A percentile compares a stretch with the other conserved stretches of the same genome.
Evolutionary conservation across 768 basidiomycete genomes (phyloP).

Genomic region (Boletus coccyginus): DNA sequence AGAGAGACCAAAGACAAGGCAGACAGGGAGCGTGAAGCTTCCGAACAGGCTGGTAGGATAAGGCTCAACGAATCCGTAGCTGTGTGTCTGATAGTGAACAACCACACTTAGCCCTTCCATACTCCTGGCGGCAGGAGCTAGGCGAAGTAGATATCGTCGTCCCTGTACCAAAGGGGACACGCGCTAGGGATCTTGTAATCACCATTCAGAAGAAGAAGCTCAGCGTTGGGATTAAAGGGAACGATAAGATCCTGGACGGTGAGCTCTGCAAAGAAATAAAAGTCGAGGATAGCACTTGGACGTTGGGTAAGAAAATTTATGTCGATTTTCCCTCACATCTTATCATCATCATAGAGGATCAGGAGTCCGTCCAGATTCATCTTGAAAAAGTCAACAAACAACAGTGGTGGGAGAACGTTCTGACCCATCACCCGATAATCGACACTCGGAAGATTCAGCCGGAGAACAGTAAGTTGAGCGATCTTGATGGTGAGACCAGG

Average conservation of each 20-base stretch:
- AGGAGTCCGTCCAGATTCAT: constrained; percentile 66
- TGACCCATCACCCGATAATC: constrained; percentile 94
- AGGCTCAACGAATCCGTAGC: constrained; percentile 11
- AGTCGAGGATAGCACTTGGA: constrained; percentile 97
- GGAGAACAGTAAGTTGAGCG: constrained; percentile 91
- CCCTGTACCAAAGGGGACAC: constrained; percentile 84
- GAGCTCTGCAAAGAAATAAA: constrained; percentile 93
- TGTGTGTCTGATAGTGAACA: constrained; percentile 18
- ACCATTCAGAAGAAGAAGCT: constrained; percentile 80
- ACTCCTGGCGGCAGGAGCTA: constrained; percentile 88
- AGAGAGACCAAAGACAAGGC: constrained; percentile 68
- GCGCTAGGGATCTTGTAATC: constrained; percentile 71
- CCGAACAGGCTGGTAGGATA: constrained; percentile 80
- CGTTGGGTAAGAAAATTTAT: constrained; percentile 59
- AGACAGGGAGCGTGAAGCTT: constrained; percentile 64
- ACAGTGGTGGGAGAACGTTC: constrained; percentile 97
- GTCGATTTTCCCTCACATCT: constrained; percentile 1
- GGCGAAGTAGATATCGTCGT: constrained; percentile 81
- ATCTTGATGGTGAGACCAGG: constrained; percentile 95
- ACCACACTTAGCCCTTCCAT: constrained; percentile 70
- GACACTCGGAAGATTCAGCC: constrained; percentile 96
- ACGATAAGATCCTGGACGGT: constrained; percentile 84
- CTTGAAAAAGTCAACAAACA: constrained; percentile 85
- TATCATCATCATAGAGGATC: constrained; percentile 61
- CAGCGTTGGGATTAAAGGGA: constrained; percentile 79